Percentiles rank a stretch among this genome's conserved stretches.
These are phyloP conservation scores for Fusarium solani-melongenae DNA, from an alignment of 2,329 filamentous ascomycete genomes.

Conservation along the genomic window DNA sequence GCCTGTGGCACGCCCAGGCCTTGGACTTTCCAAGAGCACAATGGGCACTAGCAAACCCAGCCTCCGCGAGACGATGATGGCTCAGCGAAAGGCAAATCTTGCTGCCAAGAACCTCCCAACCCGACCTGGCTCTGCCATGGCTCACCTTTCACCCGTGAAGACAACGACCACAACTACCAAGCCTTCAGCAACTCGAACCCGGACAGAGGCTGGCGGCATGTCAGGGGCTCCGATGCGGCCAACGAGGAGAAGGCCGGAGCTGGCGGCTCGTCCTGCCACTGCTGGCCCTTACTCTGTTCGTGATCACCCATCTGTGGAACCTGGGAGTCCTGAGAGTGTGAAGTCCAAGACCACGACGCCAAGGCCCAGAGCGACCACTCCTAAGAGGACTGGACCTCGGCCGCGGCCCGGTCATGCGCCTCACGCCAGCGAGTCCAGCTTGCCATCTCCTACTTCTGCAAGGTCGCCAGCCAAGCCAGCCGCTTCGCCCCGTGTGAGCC, in stretches of 20 bases:
- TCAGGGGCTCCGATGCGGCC: conserved; percentile 74
- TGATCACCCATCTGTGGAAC: conserved; percentile 50
- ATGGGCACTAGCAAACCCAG: conserved; percentile 70
- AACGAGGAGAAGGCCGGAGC: conserved; percentile 66
- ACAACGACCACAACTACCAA: conserved; percentile 45
- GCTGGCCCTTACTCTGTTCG: conserved; percentile 74
- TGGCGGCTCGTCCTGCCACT: conserved; percentile 69
- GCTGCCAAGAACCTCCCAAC: conserved; percentile 62
- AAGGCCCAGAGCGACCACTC: conserved; percentile 63
- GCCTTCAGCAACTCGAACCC: conserved; percentile 52
- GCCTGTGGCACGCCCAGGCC: conserved; percentile 62
- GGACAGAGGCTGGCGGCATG: conserved; percentile 65
- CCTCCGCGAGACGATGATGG: conserved; percentile 84
- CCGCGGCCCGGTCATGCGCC: conserved; percentile 59
- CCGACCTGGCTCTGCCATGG: conserved; percentile 73
- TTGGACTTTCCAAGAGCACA: conserved; percentile 73
- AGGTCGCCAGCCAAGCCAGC: conserved; percentile 47
- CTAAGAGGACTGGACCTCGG: conserved; percentile 61
- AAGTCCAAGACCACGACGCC: conserved; percentile 61
- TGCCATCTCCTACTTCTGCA: conserved; percentile 57
- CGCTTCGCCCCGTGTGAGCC: conserved; percentile 56
- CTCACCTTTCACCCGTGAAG: conserved; percentile 66
- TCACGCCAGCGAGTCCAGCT: conserved; percentile 62
- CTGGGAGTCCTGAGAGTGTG: conserved; percentile 58
- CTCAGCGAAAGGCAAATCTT: conserved; percentile 75